Evolutionary conservation across 2,329 filamentous ascomycete genomes (phyloP), one percentile per base, ranked within the genome.

Genomic region (Diaporthe capsici): DNA sequence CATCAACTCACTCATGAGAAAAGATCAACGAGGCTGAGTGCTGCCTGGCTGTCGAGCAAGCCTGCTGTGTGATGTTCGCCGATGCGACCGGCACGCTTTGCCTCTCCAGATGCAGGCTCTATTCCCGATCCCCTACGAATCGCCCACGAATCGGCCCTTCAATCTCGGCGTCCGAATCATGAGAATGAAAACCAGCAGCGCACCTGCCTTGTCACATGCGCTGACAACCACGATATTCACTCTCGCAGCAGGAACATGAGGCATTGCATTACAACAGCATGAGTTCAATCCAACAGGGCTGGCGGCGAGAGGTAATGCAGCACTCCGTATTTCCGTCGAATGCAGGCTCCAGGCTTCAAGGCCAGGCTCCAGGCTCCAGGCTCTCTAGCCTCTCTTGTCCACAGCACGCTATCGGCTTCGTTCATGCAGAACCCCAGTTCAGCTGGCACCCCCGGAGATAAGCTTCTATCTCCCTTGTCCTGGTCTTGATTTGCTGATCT

Each of bases 401-500:
- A 55, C 65, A 72, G 55, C 47, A 75, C 73, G 67, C 60, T 73
- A 76, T 65, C 73, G 70, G 68, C 34, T 71, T 71, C 73, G 60
- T 72, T 71, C 76, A 77, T 77, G 76, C 73, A 73, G n/a, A 71
- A 61, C 17, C 49, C 70, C 55, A 15, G 65, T 37, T 60, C 25
- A 51, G 57, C 63, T 60, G 55, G 37, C 47, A 63, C 60, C 70
- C 75, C 71, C 68, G 76, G 73, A 77, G 76, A 77, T 77, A 77
- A 77, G 71, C 70, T 47, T 72, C 60, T 68, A 28, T 53, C 47
- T 51, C 68, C 47, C 70, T 34, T 65, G 70, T 58, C 49, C 49
- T 42, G 49, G 51, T 49, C 44, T 10, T 73, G 70, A 77, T 73
- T 76, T 67, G 76, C 57, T 47, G 49, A 70, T 61, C 73, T 58